phyloP scores from a whole-genome alignment of 352 stramenopile genomes.

The Globisporangium mamillatum region DNA sequence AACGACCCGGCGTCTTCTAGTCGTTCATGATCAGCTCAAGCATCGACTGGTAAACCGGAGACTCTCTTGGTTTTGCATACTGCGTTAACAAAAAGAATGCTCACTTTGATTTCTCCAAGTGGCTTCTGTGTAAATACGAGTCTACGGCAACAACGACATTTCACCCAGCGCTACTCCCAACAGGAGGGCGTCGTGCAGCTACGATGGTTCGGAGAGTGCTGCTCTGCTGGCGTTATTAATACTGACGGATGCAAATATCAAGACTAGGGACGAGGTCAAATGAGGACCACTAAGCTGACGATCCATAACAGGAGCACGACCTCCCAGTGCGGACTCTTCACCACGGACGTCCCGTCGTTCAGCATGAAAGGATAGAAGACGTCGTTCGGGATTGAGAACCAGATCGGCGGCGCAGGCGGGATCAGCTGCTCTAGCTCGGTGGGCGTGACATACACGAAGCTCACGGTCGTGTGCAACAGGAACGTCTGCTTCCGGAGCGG shows the following conservation, averaged over 20 bases:
- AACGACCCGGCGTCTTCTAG: conserved; percentile 30
- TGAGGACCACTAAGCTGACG: not conserved
- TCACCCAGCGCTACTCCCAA: not conserved
- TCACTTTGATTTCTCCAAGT: not conserved
- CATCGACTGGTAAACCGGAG: not conserved
- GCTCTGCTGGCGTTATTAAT: not conserved
- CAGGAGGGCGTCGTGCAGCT: not conserved
- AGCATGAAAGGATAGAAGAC: conserved; percentile 54
- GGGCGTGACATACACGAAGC: conserved; percentile 25
- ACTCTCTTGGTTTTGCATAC: not conserved
- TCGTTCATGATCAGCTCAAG: not conserved
- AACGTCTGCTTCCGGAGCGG: conserved; percentile 22
- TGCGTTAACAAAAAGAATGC: not conserved
- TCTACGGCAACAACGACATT: not conserved
- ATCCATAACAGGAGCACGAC: conserved; percentile 5
- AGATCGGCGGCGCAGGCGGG: conserved; percentile 35
- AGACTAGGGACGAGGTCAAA: not conserved
- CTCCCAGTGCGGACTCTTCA: not conserved
- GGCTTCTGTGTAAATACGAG: not conserved
- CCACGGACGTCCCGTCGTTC: conserved; percentile 4
- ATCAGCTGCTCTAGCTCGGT: conserved; percentile 29
- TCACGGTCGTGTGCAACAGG: conserved; percentile 32
- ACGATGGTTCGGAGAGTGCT: not conserved
- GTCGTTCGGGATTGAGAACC: conserved; percentile 54
- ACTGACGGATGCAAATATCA: not conserved